Evolutionary conservation across 768 basidiomycete genomes (phyloP).

Genomic region (Xerocomellus amylosporus): DNA sequence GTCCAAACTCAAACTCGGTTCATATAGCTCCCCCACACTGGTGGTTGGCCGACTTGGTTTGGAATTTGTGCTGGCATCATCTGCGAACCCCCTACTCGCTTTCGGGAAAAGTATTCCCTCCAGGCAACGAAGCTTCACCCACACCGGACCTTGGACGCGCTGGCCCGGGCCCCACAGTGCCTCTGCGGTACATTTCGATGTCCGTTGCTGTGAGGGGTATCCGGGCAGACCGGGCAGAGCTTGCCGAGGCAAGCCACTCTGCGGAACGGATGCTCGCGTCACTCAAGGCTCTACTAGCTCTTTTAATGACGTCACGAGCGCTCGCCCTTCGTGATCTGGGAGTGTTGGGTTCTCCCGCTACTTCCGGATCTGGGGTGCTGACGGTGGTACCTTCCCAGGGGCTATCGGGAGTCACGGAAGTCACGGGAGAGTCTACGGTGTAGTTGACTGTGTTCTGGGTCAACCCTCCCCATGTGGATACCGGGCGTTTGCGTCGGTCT

Average conservation of each 20-base stretch:
- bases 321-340: conserved; percentile 13
- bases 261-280: conserved; percentile 31
- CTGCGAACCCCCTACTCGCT: conserved; percentile 4
- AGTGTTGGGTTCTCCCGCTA: conserved; percentile 1
- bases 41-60: background rate
- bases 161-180: conserved; percentile 6
- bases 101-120: background rate
- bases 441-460: background rate
- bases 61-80: background rate
- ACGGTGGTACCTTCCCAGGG: conserved; percentile 5
- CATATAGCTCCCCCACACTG: conserved; percentile 39
- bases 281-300: conserved; percentile 24
- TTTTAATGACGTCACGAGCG: conserved; percentile 16
- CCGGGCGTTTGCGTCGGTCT: background rate
- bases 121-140: background rate
- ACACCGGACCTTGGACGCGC: background rate
- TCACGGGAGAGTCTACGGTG: conserved; percentile 1
- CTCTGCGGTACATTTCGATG: conserved; percentile 29
- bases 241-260: conserved; percentile 30
- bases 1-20: conserved; percentile 19
- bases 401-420: background rate
- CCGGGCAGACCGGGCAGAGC: conserved; percentile 7
- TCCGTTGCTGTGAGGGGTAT: conserved; percentile 17
- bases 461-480: conserved; percentile 28
- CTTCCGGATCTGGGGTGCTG: background rate